A percentile compares a stretch with the other conserved stretches of the same genome.
phyloP scores from a whole-genome alignment of 176 grass and related monocot genomes.

The Aegilops sharonensis region DNA sequence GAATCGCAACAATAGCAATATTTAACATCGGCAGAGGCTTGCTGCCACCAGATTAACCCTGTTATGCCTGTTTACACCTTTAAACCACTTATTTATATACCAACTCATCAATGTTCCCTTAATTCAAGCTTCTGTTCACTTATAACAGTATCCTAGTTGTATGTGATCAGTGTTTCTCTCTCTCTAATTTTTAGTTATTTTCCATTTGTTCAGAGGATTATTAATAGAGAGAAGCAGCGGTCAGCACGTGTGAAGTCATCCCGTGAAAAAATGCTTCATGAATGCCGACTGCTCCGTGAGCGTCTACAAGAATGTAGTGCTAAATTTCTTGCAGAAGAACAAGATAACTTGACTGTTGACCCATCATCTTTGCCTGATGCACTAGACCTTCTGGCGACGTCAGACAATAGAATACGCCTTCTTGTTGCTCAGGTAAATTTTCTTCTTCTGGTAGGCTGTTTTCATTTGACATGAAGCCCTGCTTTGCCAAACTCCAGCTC shows the following conservation, averaged over 20 bases:
- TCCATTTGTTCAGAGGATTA: constrained; percentile 50
- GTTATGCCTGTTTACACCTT: neutral
- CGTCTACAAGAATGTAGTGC: constrained; percentile 79
- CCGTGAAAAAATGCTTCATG: constrained; percentile 65
- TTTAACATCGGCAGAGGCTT: constrained; percentile 29
- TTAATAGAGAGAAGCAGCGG: constrained; percentile 54
- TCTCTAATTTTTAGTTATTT: constrained; percentile 13
- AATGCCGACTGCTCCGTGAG: constrained; percentile 72
- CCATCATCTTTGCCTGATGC: constrained; percentile 68
- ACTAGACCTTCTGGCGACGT: constrained; percentile 72
- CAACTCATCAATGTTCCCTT: neutral
- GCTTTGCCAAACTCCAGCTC: neutral
- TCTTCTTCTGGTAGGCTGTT: neutral
- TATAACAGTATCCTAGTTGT: neutral
- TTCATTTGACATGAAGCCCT: neutral
- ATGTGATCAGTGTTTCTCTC: neutral
- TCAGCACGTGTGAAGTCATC: constrained; percentile 47
- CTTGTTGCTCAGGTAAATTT: constrained; percentile 84
- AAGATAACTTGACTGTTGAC: constrained; percentile 58
- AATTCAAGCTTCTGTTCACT: neutral
- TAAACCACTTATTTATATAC: constrained; percentile 3
- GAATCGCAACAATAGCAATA: neutral
- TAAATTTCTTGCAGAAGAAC: constrained; percentile 73
- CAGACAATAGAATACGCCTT: constrained; percentile 74
- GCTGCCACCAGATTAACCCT: neutral